Conservation (phyloP, 2,329 filamentous ascomycete genomes). For the Colletotrichum lini region DNA sequence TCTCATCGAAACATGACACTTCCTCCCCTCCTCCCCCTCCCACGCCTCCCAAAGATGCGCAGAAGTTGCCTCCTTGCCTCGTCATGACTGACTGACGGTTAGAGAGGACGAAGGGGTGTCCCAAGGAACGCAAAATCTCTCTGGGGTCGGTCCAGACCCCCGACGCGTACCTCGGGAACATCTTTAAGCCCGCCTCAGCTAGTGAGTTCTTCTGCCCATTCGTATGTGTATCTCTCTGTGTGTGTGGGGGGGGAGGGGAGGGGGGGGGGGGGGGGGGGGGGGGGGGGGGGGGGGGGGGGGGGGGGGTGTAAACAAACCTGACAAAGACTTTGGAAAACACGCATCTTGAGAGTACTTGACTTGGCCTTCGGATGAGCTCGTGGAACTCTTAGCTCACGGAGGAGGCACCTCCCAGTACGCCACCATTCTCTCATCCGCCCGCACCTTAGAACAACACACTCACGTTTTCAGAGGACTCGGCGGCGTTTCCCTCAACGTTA, state of each 20-base stretch:
- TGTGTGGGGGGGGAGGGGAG: accelerated
- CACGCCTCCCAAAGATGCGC: no score
- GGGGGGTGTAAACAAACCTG: no score
- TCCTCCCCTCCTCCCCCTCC: no score
- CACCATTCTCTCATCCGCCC: background rate
- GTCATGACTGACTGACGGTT: background rate
- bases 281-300: accelerated
- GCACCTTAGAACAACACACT: background rate
- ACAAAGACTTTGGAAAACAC: background rate
- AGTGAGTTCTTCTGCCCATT: no score
- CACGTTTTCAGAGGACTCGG: slow-evolving; percentile 21
- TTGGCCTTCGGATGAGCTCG: background rate
- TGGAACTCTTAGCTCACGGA: slow-evolving; percentile 7
- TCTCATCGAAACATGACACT: no score
- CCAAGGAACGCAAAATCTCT: no score
- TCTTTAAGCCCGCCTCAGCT: no score
- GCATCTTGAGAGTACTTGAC: background rate
- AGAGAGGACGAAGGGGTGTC: no score
- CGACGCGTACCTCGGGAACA: no score
- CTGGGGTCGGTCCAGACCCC: no score
- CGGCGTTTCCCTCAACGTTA: background rate
- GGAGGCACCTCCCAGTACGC: slow-evolving; percentile 8
- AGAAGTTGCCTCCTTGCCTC: no score
- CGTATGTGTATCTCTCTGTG: background rate
- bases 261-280: accelerated